Percentiles rank a stretch among this genome's conserved stretches.
phyloP scores from a whole-genome alignment of 1,284 basidiomycete species.

The Flammula alnicola region DNA sequence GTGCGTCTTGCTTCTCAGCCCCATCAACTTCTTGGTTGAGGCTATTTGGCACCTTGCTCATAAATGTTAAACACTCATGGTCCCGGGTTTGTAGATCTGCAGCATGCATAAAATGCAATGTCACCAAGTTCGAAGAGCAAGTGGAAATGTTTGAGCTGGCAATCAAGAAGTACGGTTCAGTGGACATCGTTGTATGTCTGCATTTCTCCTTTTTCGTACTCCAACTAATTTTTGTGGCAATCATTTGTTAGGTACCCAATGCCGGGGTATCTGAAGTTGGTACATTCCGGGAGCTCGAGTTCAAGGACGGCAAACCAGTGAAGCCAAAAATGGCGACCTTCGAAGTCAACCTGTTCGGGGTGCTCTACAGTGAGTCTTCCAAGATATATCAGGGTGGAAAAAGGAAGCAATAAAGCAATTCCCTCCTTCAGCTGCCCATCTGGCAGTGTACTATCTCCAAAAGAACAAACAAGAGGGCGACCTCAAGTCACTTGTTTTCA shows the following conservation, averaged over 20 bases:
- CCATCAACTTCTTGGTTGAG: background rate
- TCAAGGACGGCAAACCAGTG: constrained; percentile 44
- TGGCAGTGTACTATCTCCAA: constrained; percentile 55
- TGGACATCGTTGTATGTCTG: constrained; percentile 55
- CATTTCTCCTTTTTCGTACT: too few species aligned
- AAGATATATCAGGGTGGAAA: too few species aligned
- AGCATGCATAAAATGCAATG: constrained; percentile 50
- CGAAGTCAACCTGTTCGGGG: constrained; percentile 57
- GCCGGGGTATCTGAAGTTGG: constrained; percentile 56
- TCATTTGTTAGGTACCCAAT: constrained; percentile 61
- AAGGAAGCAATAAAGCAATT: too few species aligned
- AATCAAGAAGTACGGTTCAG: constrained; percentile 47
- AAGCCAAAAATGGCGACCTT: constrained; percentile 51
- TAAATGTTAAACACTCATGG: too few species aligned
- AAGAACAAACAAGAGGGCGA: constrained; percentile 39
- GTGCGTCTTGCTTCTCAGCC: constrained; percentile 33
- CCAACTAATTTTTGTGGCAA: too few species aligned
- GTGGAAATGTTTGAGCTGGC: constrained; percentile 56
- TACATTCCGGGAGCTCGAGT: constrained; percentile 36
- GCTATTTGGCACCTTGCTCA: background rate
- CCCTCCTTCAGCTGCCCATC: constrained; percentile 45
- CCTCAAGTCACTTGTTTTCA: constrained; percentile 54
- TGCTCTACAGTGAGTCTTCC: constrained; percentile 53
- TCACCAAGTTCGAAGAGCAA: constrained; percentile 59
- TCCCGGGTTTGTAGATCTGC: constrained; percentile 42